A percentile compares a stretch with the other conserved stretches of the same genome.
Conservation (phyloP, 1,284 basidiomycete genomes). For the Malassezia furfur region DNA sequence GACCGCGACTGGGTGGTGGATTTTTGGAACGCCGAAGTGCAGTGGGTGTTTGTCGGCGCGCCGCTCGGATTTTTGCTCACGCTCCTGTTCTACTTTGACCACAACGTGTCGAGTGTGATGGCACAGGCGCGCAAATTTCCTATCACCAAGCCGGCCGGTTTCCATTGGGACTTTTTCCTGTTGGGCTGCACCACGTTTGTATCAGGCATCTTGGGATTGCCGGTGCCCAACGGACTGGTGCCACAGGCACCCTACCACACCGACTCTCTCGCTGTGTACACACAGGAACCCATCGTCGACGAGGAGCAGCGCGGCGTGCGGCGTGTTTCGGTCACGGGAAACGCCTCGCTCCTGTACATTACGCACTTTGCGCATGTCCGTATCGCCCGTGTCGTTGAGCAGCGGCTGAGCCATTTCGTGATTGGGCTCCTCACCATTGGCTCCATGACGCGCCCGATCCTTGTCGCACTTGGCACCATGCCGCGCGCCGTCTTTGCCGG, state of each 20-base stretch:
- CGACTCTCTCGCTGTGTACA: conserved; percentile 69
- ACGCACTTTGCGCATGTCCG: conserved; percentile 23
- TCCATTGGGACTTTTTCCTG: conserved; percentile 66
- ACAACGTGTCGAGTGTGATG: conserved; percentile 68
- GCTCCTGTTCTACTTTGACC: conserved; percentile 50
- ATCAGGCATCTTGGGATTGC: conserved; percentile 79
- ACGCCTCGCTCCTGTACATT: conserved; percentile 7
- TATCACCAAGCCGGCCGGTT: conserved; percentile 79
- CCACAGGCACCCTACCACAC: conserved; percentile 95
- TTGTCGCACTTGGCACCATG: conserved; percentile 44
- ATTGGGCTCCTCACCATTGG: conserved; percentile 44
- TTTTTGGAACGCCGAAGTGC: conserved; percentile 81
- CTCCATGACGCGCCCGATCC: conserved; percentile 44
- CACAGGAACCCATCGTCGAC: conserved; percentile 36
- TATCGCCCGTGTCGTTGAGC: conserved; percentile 39
- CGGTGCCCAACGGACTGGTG: conserved; percentile 82
- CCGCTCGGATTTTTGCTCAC: conserved; percentile 54
- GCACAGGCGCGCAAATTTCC: conserved; percentile 86
- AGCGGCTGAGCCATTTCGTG: conserved; percentile 39
- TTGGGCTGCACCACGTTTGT: conserved; percentile 86
- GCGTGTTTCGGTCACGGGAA: background rate
- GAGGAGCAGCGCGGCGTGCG: background rate
- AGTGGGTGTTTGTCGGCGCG: conserved; percentile 75
- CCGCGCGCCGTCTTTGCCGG: conserved; percentile 41
- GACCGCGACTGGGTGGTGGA: conserved; percentile 72